Base-by-base conservation (phyloP, 768 basidiomycete genomes). In the Russula brevipes region DNA sequence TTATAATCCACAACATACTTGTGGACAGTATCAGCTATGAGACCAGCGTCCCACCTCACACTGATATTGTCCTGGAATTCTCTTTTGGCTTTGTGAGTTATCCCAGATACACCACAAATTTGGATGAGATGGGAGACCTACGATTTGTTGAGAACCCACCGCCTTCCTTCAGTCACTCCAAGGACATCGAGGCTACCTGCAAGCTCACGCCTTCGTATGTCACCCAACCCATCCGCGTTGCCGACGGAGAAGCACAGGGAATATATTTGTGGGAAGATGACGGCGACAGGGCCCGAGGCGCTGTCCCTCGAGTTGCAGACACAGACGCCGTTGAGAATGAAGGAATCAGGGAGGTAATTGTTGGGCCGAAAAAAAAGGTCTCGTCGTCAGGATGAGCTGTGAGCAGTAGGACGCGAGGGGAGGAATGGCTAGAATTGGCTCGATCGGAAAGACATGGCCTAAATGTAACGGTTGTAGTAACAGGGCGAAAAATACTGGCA, bases 361-460 rank as follows among this genome's bases (percentile, higher is more conserved):
- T 94, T 0, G 94, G 94, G 4, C 86, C 85, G 72, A 98, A 98
- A 80, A 98, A 98, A 81, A 95, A 83, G 72, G 85, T 86, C 76
- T 97, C 94, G 72, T 98, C 94, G 71, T 97, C 94, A 2, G 94
- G 94, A 72, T 98, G 94, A 35, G 94, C 93, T 0, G 94, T 96
- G 50, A 98, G 73, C 2, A 97, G 73, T 42, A 94, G 77, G 39
- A 90, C 71, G 66, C 69, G 61, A 46, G 62, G 42, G 24, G 24
- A 24, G 45, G 41, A 33, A 6, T 9, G 38, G 16, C 12, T 31
- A 47, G 7, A 24, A 17, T 54, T 12, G 19, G 31, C 1, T n/a
- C 24, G n/a, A n/a, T 24, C 7, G 31, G 17, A 46, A 57, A 46
- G 33, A 36, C 5, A 35, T 54, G 11, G 55, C 16, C 38, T 41